Base-by-base conservation (phyloP, 2,329 filamentous ascomycete species). In the Capronia epimyces region DNA sequence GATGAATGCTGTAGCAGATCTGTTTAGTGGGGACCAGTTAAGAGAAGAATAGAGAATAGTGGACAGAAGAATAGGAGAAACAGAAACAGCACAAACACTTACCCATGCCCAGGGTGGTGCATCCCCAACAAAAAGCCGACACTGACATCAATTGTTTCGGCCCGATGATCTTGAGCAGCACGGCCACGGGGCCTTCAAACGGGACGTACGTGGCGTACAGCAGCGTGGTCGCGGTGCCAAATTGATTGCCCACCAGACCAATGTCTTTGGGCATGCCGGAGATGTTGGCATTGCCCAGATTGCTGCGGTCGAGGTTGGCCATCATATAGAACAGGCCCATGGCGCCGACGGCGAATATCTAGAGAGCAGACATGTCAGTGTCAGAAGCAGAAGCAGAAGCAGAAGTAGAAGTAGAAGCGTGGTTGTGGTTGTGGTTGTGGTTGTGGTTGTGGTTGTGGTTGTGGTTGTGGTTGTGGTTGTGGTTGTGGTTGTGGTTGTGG, bases 261-360 rank as follows among this genome's bases (percentile, higher is more conserved):
- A 71, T 48, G 86, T 62, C 60, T 6, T 86, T 8, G 73, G 61
- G 21, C 74, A 90, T 71, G 36, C 77, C 75, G 54, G 86, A 87
- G 32, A 85, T 75, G 34, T 77, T 79, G 18, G 86, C 86, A 69
- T 90, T 90, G 65, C 82, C 83, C 61, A 90, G 87, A 65, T 89
- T 90, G 65, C 88, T 84, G 42, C 59, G 56, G 60, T 54, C 58
- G 53, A 49, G 56, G 56, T 89, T 89, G 59, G 82, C 85, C 57
- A 89, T 81, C n/a, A 89, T 74, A 63, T 90, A 90, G n/a, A 71
- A 47, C 25, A 68, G 50, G 12, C 70, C 64, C 27, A 71, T 64
- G 0, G 68, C 68, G 25, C 70, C 57, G 43, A 71, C 65, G 48
- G 50, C 44, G 21, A 22, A 52, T 25, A 36, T 31, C 43, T 52